phyloP scores from a whole-genome alignment of 495 filamentous ascomycete species.

The Annulohypoxylon bovei region DNA sequence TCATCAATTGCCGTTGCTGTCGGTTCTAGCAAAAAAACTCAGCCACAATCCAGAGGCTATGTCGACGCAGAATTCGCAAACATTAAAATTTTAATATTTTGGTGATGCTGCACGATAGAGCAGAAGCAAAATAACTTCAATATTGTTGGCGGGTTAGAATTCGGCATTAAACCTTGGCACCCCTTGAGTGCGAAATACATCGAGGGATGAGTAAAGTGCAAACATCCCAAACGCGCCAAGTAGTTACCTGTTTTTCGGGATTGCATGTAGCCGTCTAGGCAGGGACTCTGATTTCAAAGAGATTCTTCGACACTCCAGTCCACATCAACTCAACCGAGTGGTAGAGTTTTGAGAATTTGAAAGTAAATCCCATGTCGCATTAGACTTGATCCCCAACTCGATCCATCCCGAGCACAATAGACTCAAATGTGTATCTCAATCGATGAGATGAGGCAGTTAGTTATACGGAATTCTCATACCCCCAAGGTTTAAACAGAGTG shows the following conservation, averaged over 20 bases:
- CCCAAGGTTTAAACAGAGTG: not conserved
- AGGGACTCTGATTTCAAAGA: not conserved
- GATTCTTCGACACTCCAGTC: not conserved
- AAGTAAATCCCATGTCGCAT: not conserved
- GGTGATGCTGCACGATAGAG: not conserved
- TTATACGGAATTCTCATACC: not conserved
- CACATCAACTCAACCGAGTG: not conserved
- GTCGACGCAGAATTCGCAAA: not conserved
- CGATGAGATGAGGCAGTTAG: not conserved
- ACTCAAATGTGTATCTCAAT: not conserved
- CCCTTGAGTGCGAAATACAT: not conserved
- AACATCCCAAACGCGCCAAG: slow-evolving; percentile 28
- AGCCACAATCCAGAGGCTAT: not conserved
- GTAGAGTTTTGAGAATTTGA: not conserved
- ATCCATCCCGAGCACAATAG: not conserved
- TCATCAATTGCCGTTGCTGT: slow-evolving; percentile 31
- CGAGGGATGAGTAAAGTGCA: slow-evolving; percentile 1
- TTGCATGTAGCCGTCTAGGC: slow-evolving; percentile 4
- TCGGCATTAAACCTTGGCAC: slow-evolving; percentile 21
- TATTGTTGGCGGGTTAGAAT: not conserved
- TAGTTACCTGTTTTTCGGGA: slow-evolving; percentile 15
- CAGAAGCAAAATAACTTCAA: not conserved
- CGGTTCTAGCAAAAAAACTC: slow-evolving; percentile 11
- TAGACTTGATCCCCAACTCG: not conserved
- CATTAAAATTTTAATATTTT: not conserved